Base-by-base conservation (phyloP, 2,329 filamentous ascomycete genomes). In the Aspergillus proliferans region DNA sequence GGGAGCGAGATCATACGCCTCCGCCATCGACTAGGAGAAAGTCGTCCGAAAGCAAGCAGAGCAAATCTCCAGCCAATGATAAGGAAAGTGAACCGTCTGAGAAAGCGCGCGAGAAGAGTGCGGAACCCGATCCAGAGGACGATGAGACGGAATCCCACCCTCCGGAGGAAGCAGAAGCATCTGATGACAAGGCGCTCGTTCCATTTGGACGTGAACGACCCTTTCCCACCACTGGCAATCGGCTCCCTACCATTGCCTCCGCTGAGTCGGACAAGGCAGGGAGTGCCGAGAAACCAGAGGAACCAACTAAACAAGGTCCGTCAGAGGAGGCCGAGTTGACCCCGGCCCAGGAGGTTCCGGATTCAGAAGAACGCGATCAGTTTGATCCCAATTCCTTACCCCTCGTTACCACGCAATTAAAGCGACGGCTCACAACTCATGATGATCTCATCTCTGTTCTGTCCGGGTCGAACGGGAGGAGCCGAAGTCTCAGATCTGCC, bases 381-480 rank as follows among this genome's bases (percentile, higher is more conserved):
- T 67, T 74, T 46, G 66, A 75, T 54, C 60, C 68, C 38, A 52
- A 70, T 65, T 70, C 66, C 55, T 65, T 65, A 67, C 64, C 71
- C 61, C 65, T 74, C 75, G 58, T 77, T 75, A 40, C 64, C 10
- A 66, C 60, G 18, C 68, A 68, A 22, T 72, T 88, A 30, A 88
- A 86, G 66, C 81, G 88, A 54, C 83, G 87, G 51, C 78, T 95
- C 36, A 95, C 91, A 3, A 95, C 88, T 51, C 91, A 97, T 69
- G 90, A 90, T 14, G 93, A 98, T 67, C 77, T 98, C 21, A 88
- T 98, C 36, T 97, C 93, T 0, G 89, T 95, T 2, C 76, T 98
- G 7, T 97, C 91, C 22, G 72, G 80, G 30, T 78, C 81, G 12
- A 71, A 68, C 45, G 78, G 78, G 44, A 78, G 84, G 50, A 80